Base-by-base conservation (phyloP, 805 yeast genomes). In the Lipomyces yamadae region DNA sequence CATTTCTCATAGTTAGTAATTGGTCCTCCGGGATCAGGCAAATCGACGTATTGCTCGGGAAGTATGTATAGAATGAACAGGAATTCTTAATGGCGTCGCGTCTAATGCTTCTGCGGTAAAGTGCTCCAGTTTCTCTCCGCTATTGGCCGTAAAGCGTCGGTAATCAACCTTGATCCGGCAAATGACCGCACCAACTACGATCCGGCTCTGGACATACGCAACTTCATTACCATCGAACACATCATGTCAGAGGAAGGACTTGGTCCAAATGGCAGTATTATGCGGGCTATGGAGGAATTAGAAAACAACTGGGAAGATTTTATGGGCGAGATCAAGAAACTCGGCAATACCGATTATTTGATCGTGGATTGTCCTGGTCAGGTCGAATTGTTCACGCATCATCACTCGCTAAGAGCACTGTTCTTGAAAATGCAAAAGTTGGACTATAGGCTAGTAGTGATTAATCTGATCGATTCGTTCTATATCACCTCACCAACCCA, bases 21-120 rank as follows among this genome's bases (percentile, higher is more conserved):
- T 50, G 99, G 99, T 0, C 98, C 99, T 0, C 99, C 99, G 0
- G 99, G 99, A 0, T 85, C 97, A 0, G 99, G 99, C 0, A 95
- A 95, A 75, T 91, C 97, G 0, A 96, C 99, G 0, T 95, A 91
- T 76, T 93, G 98, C 77, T 82, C 87, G 76, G 99, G 99, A 55
- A 81, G 73, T 70, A 56, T 15, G 72, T 62, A 33, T 10, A 0
- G 24, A 35, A 35, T 52, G 55, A 52, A 15, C 35, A 6, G 3
- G 42, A 15, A 2, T 10, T 39, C 33, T 8, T 56, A 32, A 32
- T 30, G 29, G 11, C 4, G 5, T 42, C 24, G 48, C n/a, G 4
- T 42, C 48, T 42, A 42, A 42, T 42, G n/a, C 24, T 15, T n/a
- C 24, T 42, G 32, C n/a, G 50, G 60, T 30, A 4, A 30, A 70